Evolutionary conservation across 768 basidiomycete species (phyloP), one percentile per base, ranked within the genome.

Genomic region (Suillus clintonianus): DNA sequence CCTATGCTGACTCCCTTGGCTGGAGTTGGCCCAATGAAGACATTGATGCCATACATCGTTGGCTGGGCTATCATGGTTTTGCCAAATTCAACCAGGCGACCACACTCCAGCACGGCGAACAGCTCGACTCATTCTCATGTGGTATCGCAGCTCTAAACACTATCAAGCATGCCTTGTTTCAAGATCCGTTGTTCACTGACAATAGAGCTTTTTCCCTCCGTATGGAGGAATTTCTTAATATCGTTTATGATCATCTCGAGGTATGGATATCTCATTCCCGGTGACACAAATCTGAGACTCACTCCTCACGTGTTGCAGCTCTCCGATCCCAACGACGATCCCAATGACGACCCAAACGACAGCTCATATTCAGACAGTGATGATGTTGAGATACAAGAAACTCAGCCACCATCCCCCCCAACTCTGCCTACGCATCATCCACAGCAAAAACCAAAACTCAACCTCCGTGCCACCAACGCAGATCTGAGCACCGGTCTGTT

Each of bases 1-100:
- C 36, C 11, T 56, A 56, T 27, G 55, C 36, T 22, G 55, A 56
- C 41, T 24, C 13, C 2, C 30, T 63, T 8, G 92, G 62, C 93
- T 47, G 45, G 22, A 14, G 13, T 11, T 24, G 11, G 22, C 56
- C 56, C 7, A 15, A 9, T 24, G 7, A 19, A 4, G 36, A 58
- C 11, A 19, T 58, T 36, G 36, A 58, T 22, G 8, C 2, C 56
- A 58, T 58, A 15, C 5, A 0, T 39, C 36, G 19, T 42, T 58
- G 56, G 36, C 36, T 58, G 22, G 22, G 24, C n/a, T 9, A 24
- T 24, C 36, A 58, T 13, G 36, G n/a, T 9, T 9, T 51, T 4
- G 2, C 50, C 2, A 4, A 4, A 51, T 51, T 51, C 7, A 19
- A 19, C 1, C 9, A 32, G 4, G 22, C 11, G 14, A 51, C 0